Evolutionary conservation across 176 grass and related monocot genomes (phyloP), one percentile per base, ranked within the genome.

Genomic region (Tillandsia fasciculata): DNA sequence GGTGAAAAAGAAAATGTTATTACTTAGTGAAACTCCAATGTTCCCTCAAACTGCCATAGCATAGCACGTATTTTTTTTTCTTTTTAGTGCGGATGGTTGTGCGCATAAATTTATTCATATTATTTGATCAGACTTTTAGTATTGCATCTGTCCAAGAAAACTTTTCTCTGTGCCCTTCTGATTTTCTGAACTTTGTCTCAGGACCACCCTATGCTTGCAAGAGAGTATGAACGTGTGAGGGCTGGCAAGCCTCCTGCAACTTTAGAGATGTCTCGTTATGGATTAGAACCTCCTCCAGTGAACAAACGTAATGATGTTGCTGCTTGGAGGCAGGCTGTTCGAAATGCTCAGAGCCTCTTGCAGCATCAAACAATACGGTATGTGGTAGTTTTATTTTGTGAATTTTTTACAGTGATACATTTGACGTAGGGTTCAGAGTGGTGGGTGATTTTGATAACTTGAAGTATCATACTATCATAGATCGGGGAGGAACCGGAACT

Each of bases 201-300:
- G 94, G 81, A 93, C 77, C 84, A 93, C 65, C 87, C 94, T 79
- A 90, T 99, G 89, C 94, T 99, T 76, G 74, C 84, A 48, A 99
- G 89, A 87, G 94, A 99, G 64, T 93, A 99, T 29, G 89, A 99
- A 80, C 82, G 94, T 49, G 94, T 99, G 52, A 99, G 89, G 80
- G 89, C 89, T 63, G 89, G 89, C 49, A 93, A 83, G 69, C 94
- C 94, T 66, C 94, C 94, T 76, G 85, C 82, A 58, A 87, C 87
- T 74, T 70, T 99, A 74, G 94, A 99, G 76, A 90, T 99, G 86
- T 99, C 94, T 24, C 84, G 89, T 51, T 99, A 99, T 85, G 84
- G 86, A 78, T 87, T 91, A 78, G 94, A 90, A 58, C 89, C 84
- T 70, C 94, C 94, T 64, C 89, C 84, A 52, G 61, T 27, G 9